phyloP scores from a whole-genome alignment of 2,329 filamentous ascomycete genomes.

The Neonectria coccinea region DNA sequence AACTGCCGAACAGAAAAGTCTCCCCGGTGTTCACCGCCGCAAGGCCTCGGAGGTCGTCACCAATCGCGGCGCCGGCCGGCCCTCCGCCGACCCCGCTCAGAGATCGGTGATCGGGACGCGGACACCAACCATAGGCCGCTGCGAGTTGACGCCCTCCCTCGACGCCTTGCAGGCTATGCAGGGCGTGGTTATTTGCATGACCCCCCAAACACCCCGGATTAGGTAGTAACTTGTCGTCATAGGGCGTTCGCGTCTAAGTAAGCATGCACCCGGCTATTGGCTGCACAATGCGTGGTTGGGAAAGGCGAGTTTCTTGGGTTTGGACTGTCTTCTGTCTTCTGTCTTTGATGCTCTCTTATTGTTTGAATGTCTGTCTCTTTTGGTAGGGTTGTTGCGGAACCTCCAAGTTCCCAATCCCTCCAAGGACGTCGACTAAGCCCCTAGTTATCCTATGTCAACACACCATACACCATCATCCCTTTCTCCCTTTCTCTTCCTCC shows the following conservation, averaged over 20 bases:
- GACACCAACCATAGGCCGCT: background rate
- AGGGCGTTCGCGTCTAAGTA: background rate
- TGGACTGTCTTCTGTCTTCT: background rate
- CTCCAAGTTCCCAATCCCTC: conserved; percentile 6
- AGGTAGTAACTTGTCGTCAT: background rate
- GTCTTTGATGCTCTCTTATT: background rate
- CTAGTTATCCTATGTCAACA: conserved; percentile 11
- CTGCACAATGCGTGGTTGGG: background rate
- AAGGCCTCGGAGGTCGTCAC: background rate
- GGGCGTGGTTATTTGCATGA: background rate
- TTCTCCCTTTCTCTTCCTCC: conserved; percentile 29
- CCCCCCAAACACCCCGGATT: no score
- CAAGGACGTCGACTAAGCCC: conserved; percentile 16
- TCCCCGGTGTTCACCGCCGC: no score
- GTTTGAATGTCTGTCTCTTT: conserved; percentile 21
- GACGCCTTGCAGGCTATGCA: background rate
- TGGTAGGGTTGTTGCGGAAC: conserved; percentile 7
- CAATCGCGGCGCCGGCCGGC: background rate
- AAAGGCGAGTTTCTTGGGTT: background rate
- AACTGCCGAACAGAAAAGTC: no score
- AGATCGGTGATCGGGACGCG: background rate
- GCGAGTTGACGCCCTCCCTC: background rate
- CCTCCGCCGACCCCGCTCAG: background rate
- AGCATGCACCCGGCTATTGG: background rate
- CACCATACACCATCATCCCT: background rate